phyloP scores from a whole-genome alignment of 2,329 filamentous ascomycete genomes.

The Ophiostoma sp. region DNA sequence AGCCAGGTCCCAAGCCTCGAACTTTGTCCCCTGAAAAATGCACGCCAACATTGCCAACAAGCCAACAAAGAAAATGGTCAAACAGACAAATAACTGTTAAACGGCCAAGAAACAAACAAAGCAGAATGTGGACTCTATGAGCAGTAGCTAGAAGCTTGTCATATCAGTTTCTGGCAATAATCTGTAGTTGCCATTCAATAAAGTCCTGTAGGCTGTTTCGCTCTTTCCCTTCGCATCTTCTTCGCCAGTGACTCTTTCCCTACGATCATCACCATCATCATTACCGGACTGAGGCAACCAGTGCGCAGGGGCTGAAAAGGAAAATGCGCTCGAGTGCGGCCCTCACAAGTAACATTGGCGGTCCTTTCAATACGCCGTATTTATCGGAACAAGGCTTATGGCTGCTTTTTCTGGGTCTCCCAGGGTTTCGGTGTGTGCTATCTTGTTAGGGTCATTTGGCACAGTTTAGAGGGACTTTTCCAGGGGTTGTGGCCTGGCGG shows the following conservation, averaged over 20 bases:
- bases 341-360: background rate
- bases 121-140: background rate
- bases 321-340: background rate
- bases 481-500: background rate
- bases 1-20: background rate
- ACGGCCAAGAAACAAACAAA: background rate
- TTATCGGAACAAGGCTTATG: background rate
- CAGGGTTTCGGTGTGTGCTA: background rate
- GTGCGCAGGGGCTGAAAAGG: background rate
- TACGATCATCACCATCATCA: background rate
- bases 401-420: conserved; percentile 2
- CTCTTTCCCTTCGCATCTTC: background rate
- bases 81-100: background rate
- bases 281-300: background rate
- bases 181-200: background rate
- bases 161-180: background rate
- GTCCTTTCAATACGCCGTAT: conserved; percentile 10
- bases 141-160: background rate
- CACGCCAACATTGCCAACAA: background rate
- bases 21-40: background rate
- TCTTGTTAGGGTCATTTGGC: background rate
- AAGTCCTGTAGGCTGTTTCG: conserved; percentile 4
- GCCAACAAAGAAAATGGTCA: background rate
- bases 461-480: background rate
- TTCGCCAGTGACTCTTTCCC: background rate